Base-by-base conservation (phyloP, 208 protist species). In the Strigomonas culicis region DNA sequence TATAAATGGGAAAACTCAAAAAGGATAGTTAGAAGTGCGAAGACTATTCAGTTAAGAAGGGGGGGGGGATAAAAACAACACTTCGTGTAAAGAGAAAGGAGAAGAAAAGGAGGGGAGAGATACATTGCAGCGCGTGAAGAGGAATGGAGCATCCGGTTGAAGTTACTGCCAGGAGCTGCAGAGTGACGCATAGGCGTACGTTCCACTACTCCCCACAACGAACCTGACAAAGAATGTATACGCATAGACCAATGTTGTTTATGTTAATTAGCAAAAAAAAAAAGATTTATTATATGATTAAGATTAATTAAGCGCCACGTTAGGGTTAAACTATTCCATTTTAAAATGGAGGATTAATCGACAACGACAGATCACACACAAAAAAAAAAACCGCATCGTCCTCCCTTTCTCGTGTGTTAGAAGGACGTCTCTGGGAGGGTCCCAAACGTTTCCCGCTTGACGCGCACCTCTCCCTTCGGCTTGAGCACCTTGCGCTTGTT, bases 401-500 rank as follows among this genome's bases (percentile, higher is more conserved):
- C 1, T 15, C 49, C 46, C 36, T 49, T 19, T 43, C 30, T 0
- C 8, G 27, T 24, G 27, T 27, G 24, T 78, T 84, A 95, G 60
- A 93, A 93, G 44, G 66, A 80, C 0, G 86, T 95, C 43, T 90
- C 75, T 0, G 90, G 90, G 52, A 93, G 55, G 11, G 88, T 63
- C 59, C 90, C 90, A 68, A 92, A 86, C 21, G 82, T 74, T 63
- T 95, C 90, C 10, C 79, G 77, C 72, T 95, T 95, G 46, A 93
- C 32, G 22, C 83, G 84, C 51, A 95, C 74, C 77, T 93, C 79
- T 17, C 85, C 86, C 81, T 92, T 93, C 22, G 90, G 86, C 66
- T 93, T 95, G 57, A 95, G 77, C 21, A 92, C 75, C 80, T 88
- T 91, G 43, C 84, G 76, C 71, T 93, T 93, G 74, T 95, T 93